Evolutionary conservation across 2,329 filamentous ascomycete genomes (phyloP).

Genomic region (Clonostachys chloroleuca): DNA sequence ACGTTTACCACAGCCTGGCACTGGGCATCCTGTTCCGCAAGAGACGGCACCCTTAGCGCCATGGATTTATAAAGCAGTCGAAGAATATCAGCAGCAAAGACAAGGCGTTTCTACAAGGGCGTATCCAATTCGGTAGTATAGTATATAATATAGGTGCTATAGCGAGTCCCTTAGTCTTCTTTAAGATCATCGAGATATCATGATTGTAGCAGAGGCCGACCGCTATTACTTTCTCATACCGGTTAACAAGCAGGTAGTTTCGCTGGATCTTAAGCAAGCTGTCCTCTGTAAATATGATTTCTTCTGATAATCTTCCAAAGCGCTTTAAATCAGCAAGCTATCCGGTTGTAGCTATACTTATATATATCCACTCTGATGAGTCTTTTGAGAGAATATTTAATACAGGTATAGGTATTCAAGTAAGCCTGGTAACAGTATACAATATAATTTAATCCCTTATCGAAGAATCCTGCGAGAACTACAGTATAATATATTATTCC

Average conservation of each 20-base stretch:
- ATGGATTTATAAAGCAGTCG: too few relatives aligned
- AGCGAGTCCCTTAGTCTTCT: neutral
- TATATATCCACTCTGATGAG: neutral
- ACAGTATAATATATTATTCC: neutral
- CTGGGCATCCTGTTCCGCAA: too few relatives aligned
- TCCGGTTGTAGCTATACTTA: too few relatives aligned
- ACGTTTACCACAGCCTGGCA: too few relatives aligned
- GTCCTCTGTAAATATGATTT: neutral
- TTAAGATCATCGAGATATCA: neutral
- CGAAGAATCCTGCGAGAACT: neutral
- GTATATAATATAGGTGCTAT: too few relatives aligned
- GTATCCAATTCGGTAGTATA: too few relatives aligned
- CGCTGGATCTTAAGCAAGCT: neutral
- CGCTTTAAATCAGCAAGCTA: neutral
- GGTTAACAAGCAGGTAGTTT: neutral
- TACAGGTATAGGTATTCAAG: neutral
- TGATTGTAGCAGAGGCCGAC: neutral
- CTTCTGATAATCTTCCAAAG: neutral
- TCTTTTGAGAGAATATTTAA: neutral
- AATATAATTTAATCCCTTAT: neutral
- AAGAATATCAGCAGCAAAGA: too few relatives aligned
- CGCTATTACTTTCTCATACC: neutral
- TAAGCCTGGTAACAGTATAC: neutral
- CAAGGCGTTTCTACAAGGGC: too few relatives aligned
- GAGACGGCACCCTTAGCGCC: too few relatives aligned